Conservation (phyloP, 2,329 filamentous ascomycete genomes). For the Fusarium albidum region DNA sequence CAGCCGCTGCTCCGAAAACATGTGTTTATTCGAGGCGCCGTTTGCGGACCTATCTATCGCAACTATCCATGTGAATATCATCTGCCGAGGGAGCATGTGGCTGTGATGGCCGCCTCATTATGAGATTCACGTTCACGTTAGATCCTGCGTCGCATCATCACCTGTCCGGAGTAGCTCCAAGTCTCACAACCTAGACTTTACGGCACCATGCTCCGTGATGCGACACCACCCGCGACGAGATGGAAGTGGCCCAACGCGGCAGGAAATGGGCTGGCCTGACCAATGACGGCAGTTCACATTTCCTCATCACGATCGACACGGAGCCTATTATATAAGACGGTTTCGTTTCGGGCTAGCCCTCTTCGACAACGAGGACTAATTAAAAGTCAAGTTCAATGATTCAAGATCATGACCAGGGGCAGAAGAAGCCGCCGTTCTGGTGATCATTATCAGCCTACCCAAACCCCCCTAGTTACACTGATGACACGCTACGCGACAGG, state of each 20-base stretch:
- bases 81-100: conserved; percentile 8
- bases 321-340: conserved; percentile 6
- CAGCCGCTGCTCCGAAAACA: neutral
- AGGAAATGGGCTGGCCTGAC: conserved; percentile 11
- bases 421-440: conserved; percentile 10
- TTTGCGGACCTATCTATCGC: neutral
- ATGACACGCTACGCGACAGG: conserved; percentile 6
- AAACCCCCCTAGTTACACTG: conserved; percentile 3
- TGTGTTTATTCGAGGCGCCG: neutral
- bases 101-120: neutral
- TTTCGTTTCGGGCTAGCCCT: conserved; percentile 29
- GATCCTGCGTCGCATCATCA: too few relatives aligned
- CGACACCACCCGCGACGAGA: conserved; percentile 1
- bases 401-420: conserved; percentile 16
- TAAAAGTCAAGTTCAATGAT: neutral
- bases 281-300: conserved; percentile 34
- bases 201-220: conserved; percentile 1
- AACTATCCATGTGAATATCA: neutral
- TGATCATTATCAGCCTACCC: conserved; percentile 13
- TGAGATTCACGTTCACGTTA: too few relatives aligned
- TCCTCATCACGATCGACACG: conserved; percentile 34
- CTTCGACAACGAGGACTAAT: neutral
- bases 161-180: too few relatives aligned
- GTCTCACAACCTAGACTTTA: neutral
- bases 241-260: conserved; percentile 6